Percentiles rank a stretch among this genome's conserved stretches.
phyloP scores from a whole-genome alignment of 2,329 filamentous ascomycete species.

The Aureobasidium sp. region DNA sequence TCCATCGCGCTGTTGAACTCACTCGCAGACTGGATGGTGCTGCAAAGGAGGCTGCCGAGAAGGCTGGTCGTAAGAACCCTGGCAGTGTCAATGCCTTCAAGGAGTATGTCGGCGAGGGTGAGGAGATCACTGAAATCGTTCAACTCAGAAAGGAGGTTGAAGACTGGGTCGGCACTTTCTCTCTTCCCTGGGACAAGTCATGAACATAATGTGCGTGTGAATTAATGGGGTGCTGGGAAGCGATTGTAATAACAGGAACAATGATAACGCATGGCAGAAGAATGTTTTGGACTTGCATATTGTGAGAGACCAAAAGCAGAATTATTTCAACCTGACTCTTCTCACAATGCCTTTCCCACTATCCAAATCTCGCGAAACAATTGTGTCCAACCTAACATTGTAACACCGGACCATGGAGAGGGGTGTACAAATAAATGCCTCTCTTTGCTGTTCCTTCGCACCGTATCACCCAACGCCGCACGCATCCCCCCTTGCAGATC shows the following conservation, averaged over 20 bases:
- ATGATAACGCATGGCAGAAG: background rate
- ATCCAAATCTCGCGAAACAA: background rate
- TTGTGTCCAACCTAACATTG: background rate
- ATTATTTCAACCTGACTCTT: background rate
- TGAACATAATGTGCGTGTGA: background rate
- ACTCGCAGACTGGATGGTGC: conserved; percentile 67
- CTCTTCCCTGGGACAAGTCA: conserved; percentile 54
- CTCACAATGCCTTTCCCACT: background rate
- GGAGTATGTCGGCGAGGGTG: conserved; percentile 59
- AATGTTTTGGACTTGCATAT: background rate
- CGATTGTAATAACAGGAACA: conserved; percentile 7
- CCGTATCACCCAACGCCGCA: background rate
- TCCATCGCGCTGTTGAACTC: conserved; percentile 55
- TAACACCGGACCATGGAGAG: background rate
- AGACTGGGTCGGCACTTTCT: conserved; percentile 68
- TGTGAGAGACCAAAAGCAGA: background rate
- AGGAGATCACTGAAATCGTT: conserved; percentile 61
- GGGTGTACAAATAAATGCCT: background rate
- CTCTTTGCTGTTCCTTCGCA: background rate
- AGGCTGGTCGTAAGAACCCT: conserved; percentile 57
- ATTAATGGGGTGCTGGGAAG: background rate
- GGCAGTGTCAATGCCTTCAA: conserved; percentile 59
- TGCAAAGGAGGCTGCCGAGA: conserved; percentile 59
- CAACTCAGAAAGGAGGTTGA: conserved; percentile 67
- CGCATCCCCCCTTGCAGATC: background rate